Evolutionary conservation across 2,329 filamentous ascomycete species (phyloP), one percentile per base, ranked within the genome.

Genomic region (Fusarium sp.): DNA sequence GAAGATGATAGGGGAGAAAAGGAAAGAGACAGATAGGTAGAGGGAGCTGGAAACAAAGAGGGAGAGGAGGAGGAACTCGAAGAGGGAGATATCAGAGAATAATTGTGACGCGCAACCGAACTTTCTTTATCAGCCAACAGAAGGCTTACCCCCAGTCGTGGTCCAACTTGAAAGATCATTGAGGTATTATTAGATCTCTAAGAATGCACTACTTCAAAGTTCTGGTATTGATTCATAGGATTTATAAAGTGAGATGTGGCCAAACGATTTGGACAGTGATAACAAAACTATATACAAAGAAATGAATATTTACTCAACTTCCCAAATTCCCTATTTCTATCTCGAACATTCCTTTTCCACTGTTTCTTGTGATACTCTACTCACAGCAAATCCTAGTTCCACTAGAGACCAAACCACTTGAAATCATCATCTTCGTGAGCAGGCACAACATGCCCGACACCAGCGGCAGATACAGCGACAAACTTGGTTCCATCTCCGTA

Each of bases 401-500:
- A 6, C 32, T 37, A 37, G 18, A 53, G 32, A 4, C 49, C 24
- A 3, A 61, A 61, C 59, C 59, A 61, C 24, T 45, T 44, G 7
- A 61, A 61, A 45, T 61, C 59, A 29, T 44, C 44, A 20, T 61
- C 29, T 14, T 44, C 45, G 2, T 61, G 37, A 2, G 22, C 22
- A n/a, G 59, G 59, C 1, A 61, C 59, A 4, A 32, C 27, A n/a
- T 61, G 59, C 10, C 59, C 59, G 1, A 61, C 59, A 10, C 59
- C 59, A 18, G 59, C 56, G 2, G 59, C 59, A 25, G 59, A 61
- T 0, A 61, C 59, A 12, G 56, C 59, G 2, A 61, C 56, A 16
- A 61, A 61, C 3, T 61, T 61, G 1, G 56, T 61, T 45, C 59
- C 59, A 0, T 61, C 59, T 4, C 59, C 59, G 2, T 61, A 61